These are phyloP conservation scores for Plenodomus tracheiphilus DNA, from an alignment of 2,329 filamentous ascomycete species.

Conservation along the genomic window DNA sequence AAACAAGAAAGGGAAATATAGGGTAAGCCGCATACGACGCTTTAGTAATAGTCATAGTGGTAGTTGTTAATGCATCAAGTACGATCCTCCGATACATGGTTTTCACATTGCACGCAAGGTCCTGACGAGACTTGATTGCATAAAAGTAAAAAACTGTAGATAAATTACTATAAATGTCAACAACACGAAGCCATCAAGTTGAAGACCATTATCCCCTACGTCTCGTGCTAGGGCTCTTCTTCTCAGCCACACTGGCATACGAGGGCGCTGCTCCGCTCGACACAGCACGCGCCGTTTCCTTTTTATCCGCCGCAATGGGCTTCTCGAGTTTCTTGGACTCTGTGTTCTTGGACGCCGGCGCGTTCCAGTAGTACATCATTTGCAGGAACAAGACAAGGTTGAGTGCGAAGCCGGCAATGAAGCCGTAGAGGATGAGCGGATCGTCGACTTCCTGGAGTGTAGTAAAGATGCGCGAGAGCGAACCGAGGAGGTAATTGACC, in stretches of 20 bases:
- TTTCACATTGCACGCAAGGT: too few species aligned
- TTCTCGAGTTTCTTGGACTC: constrained; percentile 45
- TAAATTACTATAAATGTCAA: not conserved
- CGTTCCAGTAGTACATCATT: constrained; percentile 97
- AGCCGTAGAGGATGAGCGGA: constrained; percentile 92
- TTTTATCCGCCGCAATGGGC: constrained; percentile 38
- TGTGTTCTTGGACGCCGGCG: constrained; percentile 33
- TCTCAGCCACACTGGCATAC: constrained; percentile 47
- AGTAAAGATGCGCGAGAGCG: constrained; percentile 93
- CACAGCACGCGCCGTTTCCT: constrained; percentile 35
- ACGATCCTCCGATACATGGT: too few species aligned
- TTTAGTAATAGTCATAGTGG: constrained; percentile 15
- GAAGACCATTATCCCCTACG: constrained; percentile 52
- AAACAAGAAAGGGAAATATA: too few species aligned
- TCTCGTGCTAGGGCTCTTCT: constrained; percentile 61
- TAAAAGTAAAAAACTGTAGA: too few species aligned
- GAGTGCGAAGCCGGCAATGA: constrained; percentile 86
- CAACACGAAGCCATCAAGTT: not conserved
- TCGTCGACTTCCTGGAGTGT: constrained; percentile 97
- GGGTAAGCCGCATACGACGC: too few species aligned
- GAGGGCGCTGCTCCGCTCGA: constrained; percentile 39
- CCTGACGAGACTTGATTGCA: too few species aligned
- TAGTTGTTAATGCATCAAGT: constrained; percentile 8
- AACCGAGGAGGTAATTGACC: constrained; percentile 96
- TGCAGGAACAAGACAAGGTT: constrained; percentile 85